Percentiles rank a stretch among this genome's conserved stretches.
phyloP scores from a whole-genome alignment of 2,329 filamentous ascomycete genomes.

The Beauveria australis region DNA sequence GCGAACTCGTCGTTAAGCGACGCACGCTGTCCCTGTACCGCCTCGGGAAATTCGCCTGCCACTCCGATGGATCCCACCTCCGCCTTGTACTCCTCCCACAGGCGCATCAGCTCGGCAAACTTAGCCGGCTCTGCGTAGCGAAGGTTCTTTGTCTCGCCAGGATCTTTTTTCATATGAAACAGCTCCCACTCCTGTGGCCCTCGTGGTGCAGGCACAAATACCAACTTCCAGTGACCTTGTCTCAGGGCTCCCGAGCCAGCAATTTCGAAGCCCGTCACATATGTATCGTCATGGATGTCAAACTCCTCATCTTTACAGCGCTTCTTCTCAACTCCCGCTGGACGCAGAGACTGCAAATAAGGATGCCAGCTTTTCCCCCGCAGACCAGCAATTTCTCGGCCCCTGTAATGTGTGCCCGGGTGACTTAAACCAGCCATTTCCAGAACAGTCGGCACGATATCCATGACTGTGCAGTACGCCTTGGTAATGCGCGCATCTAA shows the following conservation, averaged over 20 bases:
- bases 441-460: constrained; percentile 31
- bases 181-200: constrained; percentile 22
- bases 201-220: constrained; percentile 20
- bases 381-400: constrained; percentile 40
- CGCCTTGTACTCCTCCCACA: constrained; percentile 26
- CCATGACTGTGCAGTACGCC: constrained; percentile 34
- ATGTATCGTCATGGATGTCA: constrained; percentile 26
- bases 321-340: not conserved
- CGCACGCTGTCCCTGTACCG: constrained; percentile 6
- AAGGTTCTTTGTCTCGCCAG: constrained; percentile 22
- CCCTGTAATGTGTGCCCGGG: constrained; percentile 23
- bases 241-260: constrained; percentile 26
- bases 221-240: constrained; percentile 27
- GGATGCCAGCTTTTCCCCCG: constrained; percentile 28
- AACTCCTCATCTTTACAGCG: constrained; percentile 2
- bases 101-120: constrained; percentile 21
- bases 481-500: not conserved
- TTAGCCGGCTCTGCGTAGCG: constrained; percentile 16
- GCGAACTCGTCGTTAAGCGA: constrained; percentile 6
- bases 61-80: constrained; percentile 9
- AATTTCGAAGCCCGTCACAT: constrained; percentile 21
- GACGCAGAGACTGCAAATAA: not conserved
- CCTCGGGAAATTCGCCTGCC: constrained; percentile 10
- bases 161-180: constrained; percentile 21
- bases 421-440: constrained; percentile 36